These are phyloP conservation scores for Periconia sp. DNA, from an alignment of 2,329 filamentous ascomycete species.

Conservation along the genomic window DNA sequence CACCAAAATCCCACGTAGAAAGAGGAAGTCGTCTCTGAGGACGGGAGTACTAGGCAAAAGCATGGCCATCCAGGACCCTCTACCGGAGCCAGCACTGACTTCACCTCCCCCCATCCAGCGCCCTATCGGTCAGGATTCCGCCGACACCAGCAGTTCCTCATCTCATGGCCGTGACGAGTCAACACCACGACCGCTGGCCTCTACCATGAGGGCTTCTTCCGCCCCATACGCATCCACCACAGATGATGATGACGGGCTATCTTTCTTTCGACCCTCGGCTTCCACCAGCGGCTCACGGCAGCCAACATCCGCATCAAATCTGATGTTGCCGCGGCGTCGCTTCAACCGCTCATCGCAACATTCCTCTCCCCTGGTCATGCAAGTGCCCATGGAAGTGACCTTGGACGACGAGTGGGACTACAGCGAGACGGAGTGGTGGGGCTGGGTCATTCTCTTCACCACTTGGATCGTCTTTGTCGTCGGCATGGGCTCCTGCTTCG, in stretches of 20 bases:
- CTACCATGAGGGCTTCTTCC: constrained; percentile 55
- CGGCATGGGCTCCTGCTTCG: constrained; percentile 93
- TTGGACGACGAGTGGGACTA: constrained; percentile 76
- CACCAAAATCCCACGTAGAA: constrained; percentile 56
- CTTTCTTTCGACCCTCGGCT: constrained; percentile 53
- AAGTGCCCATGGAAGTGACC: constrained; percentile 14
- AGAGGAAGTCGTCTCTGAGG: constrained; percentile 79
- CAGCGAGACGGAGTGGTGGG: constrained; percentile 95
- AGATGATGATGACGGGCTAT: constrained; percentile 78
- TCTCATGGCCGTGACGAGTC: constrained; percentile 25
- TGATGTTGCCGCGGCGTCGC: constrained; percentile 33
- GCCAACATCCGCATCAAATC: constrained; percentile 17
- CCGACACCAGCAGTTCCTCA: constrained; percentile 30
- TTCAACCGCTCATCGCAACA: constrained; percentile 29
- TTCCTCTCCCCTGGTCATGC: constrained; percentile 12
- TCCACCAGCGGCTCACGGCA: constrained; percentile 43
- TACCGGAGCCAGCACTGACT: constrained; percentile 18
- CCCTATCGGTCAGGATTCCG: constrained; percentile 22
- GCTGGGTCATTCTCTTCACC: constrained; percentile 85
- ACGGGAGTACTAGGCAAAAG: constrained; percentile 82
- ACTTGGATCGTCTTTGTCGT: constrained; percentile 97
- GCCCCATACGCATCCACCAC: constrained; percentile 70
- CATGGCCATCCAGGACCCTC: constrained; percentile 11
- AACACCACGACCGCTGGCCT: constrained; percentile 34
- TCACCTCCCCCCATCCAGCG: constrained; percentile 26